Percentiles rank a stretch among this genome's conserved stretches.
Evolutionary conservation across 2,329 filamentous ascomycete species (phyloP).

Genomic region (Hymenoscyphus albidus): DNA sequence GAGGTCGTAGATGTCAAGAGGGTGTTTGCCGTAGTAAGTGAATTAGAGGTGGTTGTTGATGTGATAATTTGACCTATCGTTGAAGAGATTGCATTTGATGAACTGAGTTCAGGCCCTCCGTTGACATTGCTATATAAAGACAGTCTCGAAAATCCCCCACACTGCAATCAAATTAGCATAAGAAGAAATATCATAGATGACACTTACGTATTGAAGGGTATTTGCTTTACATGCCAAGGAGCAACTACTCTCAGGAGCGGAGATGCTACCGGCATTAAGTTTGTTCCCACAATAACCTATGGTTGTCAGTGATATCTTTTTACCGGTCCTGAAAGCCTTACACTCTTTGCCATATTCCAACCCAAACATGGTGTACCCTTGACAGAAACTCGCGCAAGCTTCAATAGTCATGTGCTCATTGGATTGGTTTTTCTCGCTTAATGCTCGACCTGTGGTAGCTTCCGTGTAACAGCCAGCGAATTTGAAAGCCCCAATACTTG

Average conservation of each 20-base stretch:
- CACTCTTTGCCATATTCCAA: conserved; percentile 38
- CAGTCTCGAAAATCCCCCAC: conserved; percentile 24
- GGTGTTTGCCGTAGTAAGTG: not conserved
- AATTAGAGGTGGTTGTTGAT: not conserved
- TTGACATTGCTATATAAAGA: conserved; percentile 22
- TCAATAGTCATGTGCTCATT: conserved; percentile 32
- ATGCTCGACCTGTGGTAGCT: conserved; percentile 22
- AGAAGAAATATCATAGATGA: conserved; percentile 13
- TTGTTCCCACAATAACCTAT: conserved; percentile 30
- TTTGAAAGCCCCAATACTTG: conserved; percentile 15
- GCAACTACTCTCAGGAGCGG: conserved; percentile 28
- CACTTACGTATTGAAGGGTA: conserved; percentile 24
- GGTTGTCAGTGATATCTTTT: not conserved
- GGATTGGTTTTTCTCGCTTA: conserved; percentile 19
- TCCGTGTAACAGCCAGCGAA: conserved; percentile 32
- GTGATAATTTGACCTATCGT: not conserved
- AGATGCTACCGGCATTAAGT: conserved; percentile 23
- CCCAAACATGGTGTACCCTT: conserved; percentile 35
- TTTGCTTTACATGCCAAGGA: conserved; percentile 25
- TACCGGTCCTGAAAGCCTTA: not conserved
- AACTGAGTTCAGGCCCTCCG: not conserved
- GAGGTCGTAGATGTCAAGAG: not conserved
- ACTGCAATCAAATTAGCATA: conserved; percentile 20
- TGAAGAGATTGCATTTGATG: not conserved
- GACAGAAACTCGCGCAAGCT: conserved; percentile 29